Conservation (phyloP, 139 green algal genomes). For the Coelastrella sp. region DNA sequence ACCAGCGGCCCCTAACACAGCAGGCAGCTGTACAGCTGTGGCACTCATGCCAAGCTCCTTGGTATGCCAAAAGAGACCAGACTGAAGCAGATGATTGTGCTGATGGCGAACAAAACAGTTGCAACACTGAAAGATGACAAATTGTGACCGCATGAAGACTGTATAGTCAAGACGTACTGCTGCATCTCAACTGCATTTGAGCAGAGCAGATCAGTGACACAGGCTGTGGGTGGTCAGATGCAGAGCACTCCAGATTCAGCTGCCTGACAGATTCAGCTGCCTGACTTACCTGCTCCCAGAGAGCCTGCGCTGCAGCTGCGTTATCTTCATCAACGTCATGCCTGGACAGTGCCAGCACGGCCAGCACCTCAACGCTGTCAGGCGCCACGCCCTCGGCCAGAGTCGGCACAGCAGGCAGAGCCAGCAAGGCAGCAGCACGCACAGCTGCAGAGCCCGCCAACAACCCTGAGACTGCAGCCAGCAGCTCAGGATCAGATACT, state of each 20-base stretch:
- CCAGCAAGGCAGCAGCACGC: constrained; percentile 69
- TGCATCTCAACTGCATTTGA: neutral
- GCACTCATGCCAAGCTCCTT: too few relatives aligned
- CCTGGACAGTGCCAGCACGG: constrained; percentile 69
- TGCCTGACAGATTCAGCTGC: neutral
- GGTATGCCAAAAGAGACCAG: too few relatives aligned
- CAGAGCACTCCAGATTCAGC: neutral
- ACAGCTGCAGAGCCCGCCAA: constrained; percentile 56
- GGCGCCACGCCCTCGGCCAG: constrained; percentile 48
- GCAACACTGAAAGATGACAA: neutral
- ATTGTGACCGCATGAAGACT: neutral
- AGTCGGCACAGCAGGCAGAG: constrained; percentile 70
- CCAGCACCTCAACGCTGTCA: constrained; percentile 34
- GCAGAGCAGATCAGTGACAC: neutral
- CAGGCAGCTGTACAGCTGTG: too few relatives aligned
- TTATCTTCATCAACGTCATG: constrained; percentile 57
- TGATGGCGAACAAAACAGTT: too few relatives aligned
- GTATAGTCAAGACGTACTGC: neutral
- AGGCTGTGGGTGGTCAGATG: too few relatives aligned
- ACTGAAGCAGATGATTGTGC: too few relatives aligned
- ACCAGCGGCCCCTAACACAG: too few relatives aligned
- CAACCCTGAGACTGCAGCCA: constrained; percentile 69
- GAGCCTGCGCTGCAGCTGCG: constrained; percentile 54
- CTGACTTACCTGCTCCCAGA: constrained; percentile 66
- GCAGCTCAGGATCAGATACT: constrained; percentile 56